phyloP scores from a whole-genome alignment of 306 rosid genomes.

The Vigna trinervia region DNA sequence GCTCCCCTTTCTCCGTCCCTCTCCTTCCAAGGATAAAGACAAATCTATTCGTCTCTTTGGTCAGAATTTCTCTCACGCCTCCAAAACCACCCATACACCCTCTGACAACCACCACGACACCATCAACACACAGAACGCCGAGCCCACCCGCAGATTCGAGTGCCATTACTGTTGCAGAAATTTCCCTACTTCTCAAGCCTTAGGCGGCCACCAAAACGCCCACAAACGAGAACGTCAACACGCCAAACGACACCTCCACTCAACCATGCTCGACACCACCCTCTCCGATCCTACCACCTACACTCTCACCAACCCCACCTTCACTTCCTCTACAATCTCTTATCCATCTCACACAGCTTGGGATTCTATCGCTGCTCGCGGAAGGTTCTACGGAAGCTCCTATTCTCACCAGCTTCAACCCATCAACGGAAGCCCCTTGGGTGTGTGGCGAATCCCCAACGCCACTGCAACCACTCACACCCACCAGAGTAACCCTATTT shows the following conservation, averaged over 20 bases:
- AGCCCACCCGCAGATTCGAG: conserved; percentile 73
- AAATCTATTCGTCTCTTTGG: conserved; percentile 75
- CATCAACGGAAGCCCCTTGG: conserved; percentile 76
- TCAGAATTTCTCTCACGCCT: conserved; percentile 52
- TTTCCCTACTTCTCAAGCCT: conserved; percentile 89
- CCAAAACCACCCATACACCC: conserved; percentile 25
- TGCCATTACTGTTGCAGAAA: conserved; percentile 90
- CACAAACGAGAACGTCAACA: conserved; percentile 88
- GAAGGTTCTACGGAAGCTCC: conserved; percentile 59
- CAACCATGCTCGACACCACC: conserved; percentile 61
- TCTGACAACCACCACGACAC: neutral
- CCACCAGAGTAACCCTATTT: conserved; percentile 55
- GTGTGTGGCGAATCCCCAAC: conserved; percentile 68
- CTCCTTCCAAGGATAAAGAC: conserved; percentile 60
- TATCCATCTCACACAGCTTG: conserved; percentile 51
- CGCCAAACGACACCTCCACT: conserved; percentile 83
- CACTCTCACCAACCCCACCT: conserved; percentile 64
- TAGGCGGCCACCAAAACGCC: conserved; percentile 95
- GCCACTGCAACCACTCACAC: conserved; percentile 19
- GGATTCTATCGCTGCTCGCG: conserved; percentile 31
- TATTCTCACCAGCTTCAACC: conserved; percentile 56
- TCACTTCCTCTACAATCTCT: conserved; percentile 36
- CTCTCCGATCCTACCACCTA: conserved; percentile 61
- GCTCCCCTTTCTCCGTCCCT: conserved; percentile 83
- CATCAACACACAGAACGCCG: conserved; percentile 36